A percentile compares a stretch with the other conserved stretches of the same genome.
Evolutionary conservation across 305 asterid species (phyloP).

Genomic region (Rubia balearica): DNA sequence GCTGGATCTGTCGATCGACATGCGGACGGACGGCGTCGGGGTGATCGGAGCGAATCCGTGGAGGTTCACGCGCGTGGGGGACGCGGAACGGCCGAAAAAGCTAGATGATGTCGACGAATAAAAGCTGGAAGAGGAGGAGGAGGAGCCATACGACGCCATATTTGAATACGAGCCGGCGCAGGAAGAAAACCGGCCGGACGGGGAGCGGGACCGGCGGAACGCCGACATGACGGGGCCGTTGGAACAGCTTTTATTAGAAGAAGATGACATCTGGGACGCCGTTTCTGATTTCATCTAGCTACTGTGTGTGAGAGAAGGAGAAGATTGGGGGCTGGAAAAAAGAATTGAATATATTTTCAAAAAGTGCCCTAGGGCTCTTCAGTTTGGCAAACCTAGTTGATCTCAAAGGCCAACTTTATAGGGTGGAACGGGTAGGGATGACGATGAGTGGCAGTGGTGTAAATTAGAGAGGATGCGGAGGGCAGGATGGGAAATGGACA

Average conservation of each 20-base stretch:
- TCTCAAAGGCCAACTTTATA: slow-evolving; percentile 53
- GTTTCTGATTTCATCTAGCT: neutral
- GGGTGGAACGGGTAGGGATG: slow-evolving; percentile 9
- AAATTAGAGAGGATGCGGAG: slow-evolving; percentile 7
- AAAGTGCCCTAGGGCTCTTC: slow-evolving; percentile 57
- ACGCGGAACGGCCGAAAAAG: slow-evolving; percentile 46
- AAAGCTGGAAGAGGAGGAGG: slow-evolving; percentile 43
- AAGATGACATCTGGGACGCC: slow-evolving; percentile 34
- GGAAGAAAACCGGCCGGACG: slow-evolving; percentile 31
- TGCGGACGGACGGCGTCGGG: slow-evolving; percentile 50
- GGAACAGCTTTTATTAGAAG: slow-evolving; percentile 34
- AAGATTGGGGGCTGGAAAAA: neutral
- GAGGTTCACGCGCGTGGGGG: slow-evolving; percentile 77
- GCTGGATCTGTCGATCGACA: slow-evolving; percentile 59
- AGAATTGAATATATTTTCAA: slow-evolving; percentile 12
- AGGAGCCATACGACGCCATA: slow-evolving; percentile 35
- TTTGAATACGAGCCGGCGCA: slow-evolving; percentile 22
- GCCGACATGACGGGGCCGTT: slow-evolving; percentile 39
- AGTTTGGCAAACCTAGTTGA: slow-evolving; percentile 72
- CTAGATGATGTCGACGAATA: slow-evolving; percentile 35
- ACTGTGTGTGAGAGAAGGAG: neutral
- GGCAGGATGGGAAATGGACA: neutral
- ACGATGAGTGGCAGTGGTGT: slow-evolving; percentile 26
- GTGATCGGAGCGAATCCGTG: slow-evolving; percentile 47
- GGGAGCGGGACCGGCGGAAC: slow-evolving; percentile 36